A percentile compares a stretch with the other conserved stretches of the same genome.
Evolutionary conservation across 2,329 filamentous ascomycete species (phyloP).

Genomic region (Ceratocystis eucalypticola): DNA sequence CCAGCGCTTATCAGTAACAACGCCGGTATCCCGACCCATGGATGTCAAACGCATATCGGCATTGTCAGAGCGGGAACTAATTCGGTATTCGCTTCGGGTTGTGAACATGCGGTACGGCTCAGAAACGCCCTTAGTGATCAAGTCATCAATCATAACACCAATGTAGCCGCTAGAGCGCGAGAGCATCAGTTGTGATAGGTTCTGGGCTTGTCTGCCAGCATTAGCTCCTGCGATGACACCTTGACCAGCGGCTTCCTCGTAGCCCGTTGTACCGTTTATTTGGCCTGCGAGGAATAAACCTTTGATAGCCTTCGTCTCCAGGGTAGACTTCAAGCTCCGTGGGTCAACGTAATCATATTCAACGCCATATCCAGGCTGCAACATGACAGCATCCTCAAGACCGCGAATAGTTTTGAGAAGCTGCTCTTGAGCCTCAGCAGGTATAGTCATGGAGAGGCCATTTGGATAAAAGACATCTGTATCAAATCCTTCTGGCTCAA

Average conservation of each 20-base stretch:
- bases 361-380: conserved; percentile 90
- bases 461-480: conserved; percentile 90
- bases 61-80: conserved; percentile 85
- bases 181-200: conserved; percentile 51
- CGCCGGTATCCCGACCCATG: conserved; percentile 60
- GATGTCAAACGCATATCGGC: conserved; percentile 76
- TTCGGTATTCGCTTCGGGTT: conserved; percentile 84
- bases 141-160: conserved; percentile 95
- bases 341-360: conserved; percentile 99
- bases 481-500: conserved; percentile 90
- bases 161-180: conserved; percentile 86
- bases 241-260: conserved; percentile 92
- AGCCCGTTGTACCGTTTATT: conserved; percentile 96
- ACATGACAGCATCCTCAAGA: conserved; percentile 77
- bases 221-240: conserved; percentile 89
- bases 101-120: conserved; percentile 99
- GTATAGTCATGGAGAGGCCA: conserved; percentile 92
- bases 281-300: conserved; percentile 90
- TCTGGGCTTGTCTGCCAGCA: conserved; percentile 65
- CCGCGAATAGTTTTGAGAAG: conserved; percentile 80
- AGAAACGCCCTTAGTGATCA: conserved; percentile 90
- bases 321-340: conserved; percentile 67
- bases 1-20: conserved; percentile 74
- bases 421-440: conserved; percentile 69
- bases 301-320: conserved; percentile 83